phyloP scores from a whole-genome alignment of 2,329 filamentous ascomycete genomes.

The Emergomyces orientalis region DNA sequence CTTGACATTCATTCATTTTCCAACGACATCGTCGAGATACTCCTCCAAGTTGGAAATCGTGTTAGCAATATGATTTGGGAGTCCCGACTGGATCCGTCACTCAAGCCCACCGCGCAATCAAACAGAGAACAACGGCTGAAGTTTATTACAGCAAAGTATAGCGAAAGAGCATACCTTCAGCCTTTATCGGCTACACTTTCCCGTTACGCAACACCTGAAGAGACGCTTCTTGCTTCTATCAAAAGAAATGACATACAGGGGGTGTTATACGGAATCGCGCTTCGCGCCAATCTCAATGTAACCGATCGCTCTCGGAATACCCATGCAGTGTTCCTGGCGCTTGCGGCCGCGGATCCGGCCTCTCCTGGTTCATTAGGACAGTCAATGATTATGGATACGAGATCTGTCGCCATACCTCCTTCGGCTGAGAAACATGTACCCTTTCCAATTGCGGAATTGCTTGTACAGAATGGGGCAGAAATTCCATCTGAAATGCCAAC shows the following conservation, averaged over 20 bases:
- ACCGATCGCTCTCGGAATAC: constrained; percentile 79
- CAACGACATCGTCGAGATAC: constrained; percentile 87
- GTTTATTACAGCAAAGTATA: constrained; percentile 94
- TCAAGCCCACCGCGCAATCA: constrained; percentile 67
- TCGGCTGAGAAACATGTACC: constrained; percentile 45
- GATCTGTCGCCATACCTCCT: constrained; percentile 31
- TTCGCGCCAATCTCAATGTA: constrained; percentile 78
- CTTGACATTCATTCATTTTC: constrained; percentile 95
- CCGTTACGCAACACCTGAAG: constrained; percentile 68
- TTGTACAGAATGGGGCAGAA: constrained; percentile 88
- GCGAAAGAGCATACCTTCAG: constrained; percentile 71
- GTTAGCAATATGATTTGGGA: constrained; percentile 98
- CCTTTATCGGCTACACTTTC: constrained; percentile 62
- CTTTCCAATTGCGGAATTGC: constrained; percentile 82
- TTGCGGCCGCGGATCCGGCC: constrained; percentile 86
- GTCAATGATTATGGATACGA: constrained; percentile 14
- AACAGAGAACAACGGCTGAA: constrained; percentile 82
- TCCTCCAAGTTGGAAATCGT: constrained; percentile 84
- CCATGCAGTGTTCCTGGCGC: constrained; percentile 79
- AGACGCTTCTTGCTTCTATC: constrained; percentile 81
- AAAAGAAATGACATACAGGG: constrained; percentile 95
- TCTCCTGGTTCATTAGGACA: constrained; percentile 42
- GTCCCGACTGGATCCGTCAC: constrained; percentile 61
- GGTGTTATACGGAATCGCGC: constrained; percentile 79
- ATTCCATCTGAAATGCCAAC: constrained; percentile 66